These are phyloP conservation scores for Ehretia macrophylla DNA, from an alignment of 257 asterid genomes.

Conservation along the genomic window DNA sequence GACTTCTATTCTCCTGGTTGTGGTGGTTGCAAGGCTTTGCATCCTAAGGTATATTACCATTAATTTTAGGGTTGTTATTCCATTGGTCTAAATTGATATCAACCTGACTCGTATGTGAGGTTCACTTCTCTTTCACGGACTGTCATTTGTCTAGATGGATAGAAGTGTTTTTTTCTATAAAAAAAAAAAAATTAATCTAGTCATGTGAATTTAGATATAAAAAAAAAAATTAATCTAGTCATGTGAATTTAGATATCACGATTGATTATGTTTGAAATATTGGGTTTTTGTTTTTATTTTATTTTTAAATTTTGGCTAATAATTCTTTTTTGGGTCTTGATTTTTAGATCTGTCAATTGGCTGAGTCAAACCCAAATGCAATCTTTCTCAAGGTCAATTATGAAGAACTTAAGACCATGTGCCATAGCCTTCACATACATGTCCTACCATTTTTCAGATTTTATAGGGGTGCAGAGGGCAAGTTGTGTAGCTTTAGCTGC, in stretches of 20 bases:
- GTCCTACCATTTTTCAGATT: conserved; percentile 87
- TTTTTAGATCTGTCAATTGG: conserved; percentile 74
- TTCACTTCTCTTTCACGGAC: too few species aligned
- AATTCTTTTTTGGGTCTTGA: background rate
- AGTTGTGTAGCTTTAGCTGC: conserved; percentile 85
- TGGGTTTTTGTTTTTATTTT: background rate
- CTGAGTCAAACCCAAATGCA: conserved; percentile 67
- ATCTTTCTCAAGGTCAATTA: conserved; percentile 70
- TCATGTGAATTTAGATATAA: too few species aligned
- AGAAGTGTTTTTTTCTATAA: too few species aligned
- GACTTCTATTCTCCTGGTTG: conserved; percentile 96
- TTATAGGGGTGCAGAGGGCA: conserved; percentile 80
- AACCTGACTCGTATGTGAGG: too few species aligned
- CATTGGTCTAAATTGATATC: too few species aligned
- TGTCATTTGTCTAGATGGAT: too few species aligned
- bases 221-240: too few species aligned
- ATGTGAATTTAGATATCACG: too few species aligned
- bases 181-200: too few species aligned
- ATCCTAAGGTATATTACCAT: conserved; percentile 67
- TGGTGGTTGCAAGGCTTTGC: conserved; percentile 92
- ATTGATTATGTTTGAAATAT: background rate
- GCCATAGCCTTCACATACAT: conserved; percentile 69
- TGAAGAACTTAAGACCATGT: conserved; percentile 75
- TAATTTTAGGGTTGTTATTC: too few species aligned
- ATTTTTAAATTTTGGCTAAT: background rate